Evolutionary conservation across 768 basidiomycete species (phyloP).

Genomic region (Lyophyllum semitale): DNA sequence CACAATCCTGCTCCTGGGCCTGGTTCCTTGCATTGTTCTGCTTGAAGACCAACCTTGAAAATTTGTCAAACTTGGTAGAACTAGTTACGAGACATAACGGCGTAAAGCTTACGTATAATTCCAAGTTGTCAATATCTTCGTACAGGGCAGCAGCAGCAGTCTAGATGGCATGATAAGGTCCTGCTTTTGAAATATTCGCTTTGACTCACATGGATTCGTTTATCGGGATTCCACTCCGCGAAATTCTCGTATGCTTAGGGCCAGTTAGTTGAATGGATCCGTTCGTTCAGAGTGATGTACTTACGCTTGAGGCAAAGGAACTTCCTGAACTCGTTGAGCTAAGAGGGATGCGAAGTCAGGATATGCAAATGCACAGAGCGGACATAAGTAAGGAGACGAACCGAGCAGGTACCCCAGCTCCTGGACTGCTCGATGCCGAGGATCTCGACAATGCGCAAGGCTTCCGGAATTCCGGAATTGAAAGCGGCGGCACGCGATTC

Average conservation of each 20-base stretch:
- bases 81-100: not conserved
- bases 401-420: slow-evolving; percentile 73
- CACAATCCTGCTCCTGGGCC: slow-evolving; percentile 75
- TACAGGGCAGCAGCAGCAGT: slow-evolving; percentile 67
- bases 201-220: slow-evolving; percentile 50
- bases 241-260: slow-evolving; percentile 59
- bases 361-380: not conserved
- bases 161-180: slow-evolving; percentile 30
- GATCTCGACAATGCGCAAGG: slow-evolving; percentile 67
- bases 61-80: not conserved
- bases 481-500: slow-evolving; percentile 61
- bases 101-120: slow-evolving; percentile 61
- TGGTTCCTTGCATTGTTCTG: slow-evolving; percentile 69
- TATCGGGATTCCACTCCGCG: slow-evolving; percentile 72
- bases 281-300: slow-evolving; percentile 12
- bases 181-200: not conserved
- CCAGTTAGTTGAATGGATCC: slow-evolving; percentile 9
- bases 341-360: slow-evolving; percentile 6
- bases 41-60: slow-evolving; percentile 61
- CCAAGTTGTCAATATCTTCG: slow-evolving; percentile 74
- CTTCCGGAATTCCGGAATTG: slow-evolving; percentile 69
- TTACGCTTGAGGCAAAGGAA: slow-evolving; percentile 73
- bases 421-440: slow-evolving; percentile 69
- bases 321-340: slow-evolving; percentile 73
- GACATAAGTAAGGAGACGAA: slow-evolving; percentile 29